phyloP scores from a whole-genome alignment of 495 filamentous ascomycete genomes.

The Lasiosphaeria hispida region DNA sequence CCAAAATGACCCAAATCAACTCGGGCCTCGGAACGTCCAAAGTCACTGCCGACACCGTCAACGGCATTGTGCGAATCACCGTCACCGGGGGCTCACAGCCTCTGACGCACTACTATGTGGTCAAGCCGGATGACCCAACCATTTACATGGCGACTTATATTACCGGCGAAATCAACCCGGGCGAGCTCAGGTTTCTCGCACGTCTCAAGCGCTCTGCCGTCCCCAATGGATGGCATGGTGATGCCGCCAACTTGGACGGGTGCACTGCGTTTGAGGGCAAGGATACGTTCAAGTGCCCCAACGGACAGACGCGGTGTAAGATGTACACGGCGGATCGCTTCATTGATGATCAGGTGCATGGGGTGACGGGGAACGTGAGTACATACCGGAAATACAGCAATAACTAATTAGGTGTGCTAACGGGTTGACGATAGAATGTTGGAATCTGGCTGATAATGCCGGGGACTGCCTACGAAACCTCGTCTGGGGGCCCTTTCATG shows the following conservation, averaged over 20 bases:
- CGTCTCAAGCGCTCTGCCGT: conserved; percentile 49
- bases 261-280: conserved; percentile 54
- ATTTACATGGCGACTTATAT: conserved; percentile 62
- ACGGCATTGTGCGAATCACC: conserved; percentile 52
- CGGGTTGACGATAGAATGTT: conserved; percentile 26
- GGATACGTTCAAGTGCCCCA: conserved; percentile 54
- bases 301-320: conserved; percentile 58
- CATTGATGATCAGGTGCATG: conserved; percentile 58
- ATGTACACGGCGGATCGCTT: conserved; percentile 62
- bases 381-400: no score
- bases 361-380: conserved; percentile 40
- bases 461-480: conserved; percentile 39
- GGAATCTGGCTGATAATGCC: conserved; percentile 47
- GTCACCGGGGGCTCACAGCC: conserved; percentile 46
- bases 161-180: conserved; percentile 52
- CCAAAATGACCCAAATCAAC: conserved; percentile 52
- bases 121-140: conserved; percentile 49
- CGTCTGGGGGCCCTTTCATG: conserved; percentile 53
- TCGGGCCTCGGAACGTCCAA: conserved; percentile 55
- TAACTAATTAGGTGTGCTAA: background rate
- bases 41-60: conserved; percentile 45
- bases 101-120: conserved; percentile 56
- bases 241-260: conserved; percentile 41
- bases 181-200: conserved; percentile 59
- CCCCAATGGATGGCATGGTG: conserved; percentile 50